These are phyloP conservation scores for Beta macrorhiza DNA, from an alignment of 179 eudicot genomes.

Conservation along the genomic window DNA sequence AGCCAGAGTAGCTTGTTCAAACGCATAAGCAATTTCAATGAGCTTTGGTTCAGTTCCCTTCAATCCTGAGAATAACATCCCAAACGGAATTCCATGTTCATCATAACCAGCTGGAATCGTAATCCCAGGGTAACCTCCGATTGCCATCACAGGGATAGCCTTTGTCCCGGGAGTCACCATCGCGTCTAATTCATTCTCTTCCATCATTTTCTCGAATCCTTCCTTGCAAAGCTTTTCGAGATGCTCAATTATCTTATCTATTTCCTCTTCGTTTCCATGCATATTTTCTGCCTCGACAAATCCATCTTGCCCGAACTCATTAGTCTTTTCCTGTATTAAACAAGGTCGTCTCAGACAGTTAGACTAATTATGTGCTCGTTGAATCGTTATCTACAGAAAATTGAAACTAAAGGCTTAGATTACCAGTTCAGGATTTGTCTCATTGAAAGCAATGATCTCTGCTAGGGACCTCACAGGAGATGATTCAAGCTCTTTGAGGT, in stretches of 20 bases:
- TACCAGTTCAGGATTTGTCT: constrained; percentile 46
- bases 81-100: constrained; percentile 49
- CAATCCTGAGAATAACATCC: constrained; percentile 58
- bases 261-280: constrained; percentile 46
- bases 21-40: constrained; percentile 51
- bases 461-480: constrained; percentile 55
- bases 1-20: constrained; percentile 52
- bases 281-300: constrained; percentile 44
- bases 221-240: constrained; percentile 42
- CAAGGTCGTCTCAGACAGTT: not conserved
- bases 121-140: constrained; percentile 66
- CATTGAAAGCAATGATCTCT: constrained; percentile 54
- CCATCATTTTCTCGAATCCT: constrained; percentile 55
- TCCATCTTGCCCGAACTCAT: constrained; percentile 49
- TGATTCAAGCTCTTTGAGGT: constrained; percentile 38
- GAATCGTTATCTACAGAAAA: not conserved
- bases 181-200: constrained; percentile 50
- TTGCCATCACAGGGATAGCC: constrained; percentile 45
- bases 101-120: constrained; percentile 65
- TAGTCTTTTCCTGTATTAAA: constrained; percentile 48
- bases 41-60: constrained; percentile 57
- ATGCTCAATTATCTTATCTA: constrained; percentile 33
- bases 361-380: not conserved
- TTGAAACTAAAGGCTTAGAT: not conserved
- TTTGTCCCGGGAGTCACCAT: constrained; percentile 47